Evolutionary conservation across 257 asterid species (phyloP).

Genomic region (Nicotiana tabacum): DNA sequence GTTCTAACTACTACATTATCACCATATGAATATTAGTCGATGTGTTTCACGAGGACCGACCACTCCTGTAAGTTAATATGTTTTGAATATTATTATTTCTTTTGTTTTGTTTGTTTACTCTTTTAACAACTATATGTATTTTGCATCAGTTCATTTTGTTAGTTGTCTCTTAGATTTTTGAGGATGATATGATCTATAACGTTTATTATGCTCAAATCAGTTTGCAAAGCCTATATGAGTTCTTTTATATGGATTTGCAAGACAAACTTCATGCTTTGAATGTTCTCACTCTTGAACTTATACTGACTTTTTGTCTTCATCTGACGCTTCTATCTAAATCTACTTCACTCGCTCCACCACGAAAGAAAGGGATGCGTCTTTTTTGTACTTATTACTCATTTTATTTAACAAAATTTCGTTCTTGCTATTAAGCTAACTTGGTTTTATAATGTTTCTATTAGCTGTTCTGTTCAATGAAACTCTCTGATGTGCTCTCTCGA

Average conservation of each 20-base stretch:
- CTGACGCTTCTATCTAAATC: neutral
- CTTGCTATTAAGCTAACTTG: neutral
- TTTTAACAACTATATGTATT: no score
- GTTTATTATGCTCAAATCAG: neutral
- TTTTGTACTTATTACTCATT: neutral
- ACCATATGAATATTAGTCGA: no score
- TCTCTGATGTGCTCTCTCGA: neutral
- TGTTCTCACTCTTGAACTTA: neutral
- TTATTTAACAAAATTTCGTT: neutral
- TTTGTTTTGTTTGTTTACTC: no score
- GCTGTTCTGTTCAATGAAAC: neutral
- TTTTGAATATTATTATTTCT: no score
- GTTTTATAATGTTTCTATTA: neutral
- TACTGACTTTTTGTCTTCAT: neutral
- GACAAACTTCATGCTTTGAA: neutral
- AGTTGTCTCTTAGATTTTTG: no score
- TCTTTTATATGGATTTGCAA: neutral
- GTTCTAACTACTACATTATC: no score
- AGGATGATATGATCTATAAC: no score
- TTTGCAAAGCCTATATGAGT: neutral
- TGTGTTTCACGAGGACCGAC: conserved; percentile 53
- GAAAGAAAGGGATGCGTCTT: neutral
- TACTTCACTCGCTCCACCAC: neutral
- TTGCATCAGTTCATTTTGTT: no score
- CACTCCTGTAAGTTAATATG: neutral